phyloP scores from a whole-genome alignment of 2,329 filamentous ascomycete species.

The Colletotrichum sp. region DNA sequence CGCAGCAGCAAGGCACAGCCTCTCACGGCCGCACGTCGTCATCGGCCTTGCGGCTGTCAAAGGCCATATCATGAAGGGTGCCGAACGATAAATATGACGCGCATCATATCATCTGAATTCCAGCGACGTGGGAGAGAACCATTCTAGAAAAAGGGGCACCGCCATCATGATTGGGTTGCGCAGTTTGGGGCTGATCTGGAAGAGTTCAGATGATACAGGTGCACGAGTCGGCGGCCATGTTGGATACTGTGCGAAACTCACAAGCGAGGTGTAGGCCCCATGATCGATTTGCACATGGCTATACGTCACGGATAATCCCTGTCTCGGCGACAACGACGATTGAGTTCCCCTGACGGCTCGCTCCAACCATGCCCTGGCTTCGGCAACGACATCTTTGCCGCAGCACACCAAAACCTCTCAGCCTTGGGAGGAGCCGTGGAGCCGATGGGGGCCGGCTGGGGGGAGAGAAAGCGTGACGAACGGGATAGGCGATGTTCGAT shows the following conservation, averaged over 20 bases:
- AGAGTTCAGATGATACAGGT: conserved; percentile 8
- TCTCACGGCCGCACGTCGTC: neutral
- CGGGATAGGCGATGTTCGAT: neutral
- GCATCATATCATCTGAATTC: neutral
- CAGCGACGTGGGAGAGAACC: neutral
- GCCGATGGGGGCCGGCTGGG: neutral
- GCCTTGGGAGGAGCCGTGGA: neutral
- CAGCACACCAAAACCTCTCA: neutral
- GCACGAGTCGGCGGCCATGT: neutral
- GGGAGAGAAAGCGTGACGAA: neutral
- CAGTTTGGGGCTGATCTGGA: neutral
- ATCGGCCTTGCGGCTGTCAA: neutral
- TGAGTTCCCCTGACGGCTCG: neutral
- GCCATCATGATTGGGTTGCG: neutral
- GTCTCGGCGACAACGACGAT: neutral
- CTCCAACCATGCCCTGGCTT: neutral
- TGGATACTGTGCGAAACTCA: neutral
- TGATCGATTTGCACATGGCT: neutral
- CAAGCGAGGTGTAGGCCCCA: neutral
- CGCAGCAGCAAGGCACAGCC: neutral
- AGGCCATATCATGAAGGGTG: neutral
- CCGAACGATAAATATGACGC: neutral
- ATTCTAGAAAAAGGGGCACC: neutral
- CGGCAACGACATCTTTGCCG: neutral
- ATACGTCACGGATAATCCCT: neutral